Evolutionary conservation across 1,284 basidiomycete genomes (phyloP), one percentile per base, ranked within the genome.

Genomic region (Sporisorium reilianum): DNA sequence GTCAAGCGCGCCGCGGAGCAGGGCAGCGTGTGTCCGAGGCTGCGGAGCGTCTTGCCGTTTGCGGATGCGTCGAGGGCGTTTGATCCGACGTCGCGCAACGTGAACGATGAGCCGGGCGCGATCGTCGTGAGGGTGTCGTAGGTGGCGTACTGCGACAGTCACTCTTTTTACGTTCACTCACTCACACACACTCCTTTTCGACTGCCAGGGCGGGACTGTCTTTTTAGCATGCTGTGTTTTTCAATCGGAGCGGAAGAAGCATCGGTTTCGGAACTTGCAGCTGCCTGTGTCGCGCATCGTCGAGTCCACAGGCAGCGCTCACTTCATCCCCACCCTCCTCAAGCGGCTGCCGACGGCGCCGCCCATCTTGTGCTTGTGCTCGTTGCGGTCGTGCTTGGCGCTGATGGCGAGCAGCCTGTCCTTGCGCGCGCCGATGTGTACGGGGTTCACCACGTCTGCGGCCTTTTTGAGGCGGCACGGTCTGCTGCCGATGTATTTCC

Each of bases 401-500:
- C 75, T 76, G 25, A 71, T 66, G 3, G 81, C 81, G 28, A 85
- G 55, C 52, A 82, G 44, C 25, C 69, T 65, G 59, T 85, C 83
- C 63, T 85, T 84, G n/a, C 82, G 68, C 5, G 71, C 70, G 12
- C 81, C 81, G 30, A 85, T 85, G 22, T 76, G 55, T 9, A 81
- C 78, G 0, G 77, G 77, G 9, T 71, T 64, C 9, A 82, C 78
- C 8, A 68, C 64, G 25, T 84, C 82, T 3, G 70, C 60, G 2
- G 83, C 83, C 61, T 83, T 82, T 44, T 84, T 84, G 48, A 84
- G 60, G 25, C 80, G 64, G 54, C 80, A 80, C 5, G 83, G 83
- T 25, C 83, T 57, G 32, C 74, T 77, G 1, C 83, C 83, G 32
- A 84, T 81, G 51, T 84, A 84, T 50, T 84, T 84, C 92, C 95